Evolutionary conservation across 139 green algal genomes (phyloP), one percentile per base, ranked within the genome.

Genomic region (Coelastrella sp.): DNA sequence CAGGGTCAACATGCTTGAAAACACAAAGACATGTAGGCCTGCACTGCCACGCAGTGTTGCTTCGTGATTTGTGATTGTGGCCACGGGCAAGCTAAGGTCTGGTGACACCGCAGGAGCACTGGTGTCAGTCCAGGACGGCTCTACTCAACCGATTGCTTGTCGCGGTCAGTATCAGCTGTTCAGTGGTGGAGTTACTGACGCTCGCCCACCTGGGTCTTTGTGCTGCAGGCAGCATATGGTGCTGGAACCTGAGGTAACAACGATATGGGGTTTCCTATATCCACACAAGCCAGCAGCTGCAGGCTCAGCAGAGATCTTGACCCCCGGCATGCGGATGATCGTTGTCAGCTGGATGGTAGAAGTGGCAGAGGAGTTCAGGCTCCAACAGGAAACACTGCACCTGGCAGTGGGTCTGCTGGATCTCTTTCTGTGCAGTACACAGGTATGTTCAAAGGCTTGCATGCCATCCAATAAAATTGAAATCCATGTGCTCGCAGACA

Each of bases 311-410:
- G 74, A 58, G 23, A 58, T 20, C 19, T 59, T 22, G 71, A 87
- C 20, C n/a, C 73, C 86, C 4, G 80, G 89, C 22, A 93, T 95
- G 75, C 91, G 94, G 14, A 83, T 79, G 20, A 93, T 93, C 5
- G 85, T 91, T 19, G 90, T 90, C 16, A 85, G 82, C 86, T 96
- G 94, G 94, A 87, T 96, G 88, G 90, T 93, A 7, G 94, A 95
- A 80, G 89, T 95, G 4, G 87, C 83, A 0, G 14, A 54, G 23
- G 92, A 94, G 86, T 95, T 93, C 86, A 76, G 89, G 23, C 91
- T 96, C 60, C 84, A 93, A 68, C 86, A 95, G 66, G 93, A 95
- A 54, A 95, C 92, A 74, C 88, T 96, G 58, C 91, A 93, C 66
- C 22, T 94, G 20, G 91, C 90, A 0, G 76, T 90, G 0, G 75